A percentile compares a stretch with the other conserved stretches of the same genome.
These are phyloP conservation scores for Suillus subaureus DNA, from an alignment of 768 basidiomycete genomes.

Conservation along the genomic window DNA sequence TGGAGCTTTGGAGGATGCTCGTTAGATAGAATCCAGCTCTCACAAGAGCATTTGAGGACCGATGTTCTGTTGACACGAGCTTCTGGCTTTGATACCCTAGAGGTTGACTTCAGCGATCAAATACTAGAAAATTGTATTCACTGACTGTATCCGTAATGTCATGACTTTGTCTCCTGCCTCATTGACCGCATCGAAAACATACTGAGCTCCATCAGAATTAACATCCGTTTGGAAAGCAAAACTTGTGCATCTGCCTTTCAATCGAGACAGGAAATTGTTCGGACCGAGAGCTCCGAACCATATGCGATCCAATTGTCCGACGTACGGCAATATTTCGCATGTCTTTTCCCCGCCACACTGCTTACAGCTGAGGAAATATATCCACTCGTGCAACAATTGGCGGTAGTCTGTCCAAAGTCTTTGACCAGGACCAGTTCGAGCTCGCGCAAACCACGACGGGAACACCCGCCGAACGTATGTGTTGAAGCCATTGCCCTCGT, in stretches of 20 bases:
- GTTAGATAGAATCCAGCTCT: too few species aligned
- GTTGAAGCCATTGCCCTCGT: too few species aligned
- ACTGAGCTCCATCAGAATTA: background rate
- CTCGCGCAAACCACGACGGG: background rate
- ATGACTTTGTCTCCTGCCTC: background rate
- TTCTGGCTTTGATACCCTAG: too few species aligned
- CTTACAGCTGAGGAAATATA: background rate
- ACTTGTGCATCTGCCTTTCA: background rate
- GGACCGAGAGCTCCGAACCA: slow-evolving; percentile 2
- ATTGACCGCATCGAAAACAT: background rate
- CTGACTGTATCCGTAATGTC: slow-evolving; percentile 1
- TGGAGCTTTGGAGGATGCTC: too few species aligned
- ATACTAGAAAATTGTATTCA: background rate
- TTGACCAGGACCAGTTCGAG: too few species aligned
- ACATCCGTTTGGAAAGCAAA: background rate
- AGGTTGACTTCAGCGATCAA: too few species aligned
- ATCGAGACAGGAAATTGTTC: background rate
- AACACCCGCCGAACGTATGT: background rate
- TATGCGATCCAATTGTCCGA: background rate
- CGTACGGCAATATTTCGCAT: background rate
- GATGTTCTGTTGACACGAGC: too few species aligned
- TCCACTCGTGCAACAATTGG: background rate
- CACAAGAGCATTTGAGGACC: too few species aligned
- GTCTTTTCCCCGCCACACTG: background rate
- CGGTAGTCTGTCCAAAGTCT: background rate